Evolutionary conservation across 75 land plant species (phyloP).

Genomic region (Gnetum montanum): DNA sequence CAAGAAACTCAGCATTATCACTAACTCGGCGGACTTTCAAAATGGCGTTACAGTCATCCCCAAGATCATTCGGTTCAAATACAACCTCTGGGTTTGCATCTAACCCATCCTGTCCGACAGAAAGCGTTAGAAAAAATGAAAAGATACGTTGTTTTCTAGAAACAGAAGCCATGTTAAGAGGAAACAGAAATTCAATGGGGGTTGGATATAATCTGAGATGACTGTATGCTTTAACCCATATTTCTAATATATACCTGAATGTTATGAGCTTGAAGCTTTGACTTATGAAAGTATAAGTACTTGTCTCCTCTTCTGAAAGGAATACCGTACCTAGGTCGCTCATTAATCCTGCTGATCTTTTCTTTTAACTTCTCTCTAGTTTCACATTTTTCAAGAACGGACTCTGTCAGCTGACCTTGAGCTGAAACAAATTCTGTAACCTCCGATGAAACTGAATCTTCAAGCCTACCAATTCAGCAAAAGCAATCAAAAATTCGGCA

Average conservation of each 20-base stretch:
- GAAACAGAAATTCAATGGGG: too few species aligned
- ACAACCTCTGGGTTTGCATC: constrained; percentile 26
- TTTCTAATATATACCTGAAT: too few species aligned
- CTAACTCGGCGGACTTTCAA: constrained; percentile 23
- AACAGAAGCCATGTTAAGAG: too few species aligned
- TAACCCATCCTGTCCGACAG: constrained; percentile 34
- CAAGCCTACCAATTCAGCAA: constrained; percentile 53
- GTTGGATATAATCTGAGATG: too few species aligned
- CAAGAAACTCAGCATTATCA: constrained; percentile 32
- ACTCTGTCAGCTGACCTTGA: constrained; percentile 61
- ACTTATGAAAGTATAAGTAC: constrained; percentile 78
- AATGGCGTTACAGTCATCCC: constrained; percentile 40
- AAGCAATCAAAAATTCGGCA: not conserved
- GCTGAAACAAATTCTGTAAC: constrained; percentile 68
- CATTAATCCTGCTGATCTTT: constrained; percentile 50
- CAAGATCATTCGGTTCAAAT: constrained; percentile 39
- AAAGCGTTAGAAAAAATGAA: too few species aligned
- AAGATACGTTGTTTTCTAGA: too few species aligned
- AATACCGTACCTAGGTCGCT: constrained; percentile 61
- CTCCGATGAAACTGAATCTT: constrained; percentile 72
- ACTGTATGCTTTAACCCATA: too few species aligned
- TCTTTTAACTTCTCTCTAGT: constrained; percentile 49
- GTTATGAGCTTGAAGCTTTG: constrained; percentile 83
- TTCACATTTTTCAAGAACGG: constrained; percentile 54
- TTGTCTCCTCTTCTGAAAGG: constrained; percentile 70